Conservation (phyloP, 2,329 filamentous ascomycete species). For the Metarhizium sp. region DNA sequence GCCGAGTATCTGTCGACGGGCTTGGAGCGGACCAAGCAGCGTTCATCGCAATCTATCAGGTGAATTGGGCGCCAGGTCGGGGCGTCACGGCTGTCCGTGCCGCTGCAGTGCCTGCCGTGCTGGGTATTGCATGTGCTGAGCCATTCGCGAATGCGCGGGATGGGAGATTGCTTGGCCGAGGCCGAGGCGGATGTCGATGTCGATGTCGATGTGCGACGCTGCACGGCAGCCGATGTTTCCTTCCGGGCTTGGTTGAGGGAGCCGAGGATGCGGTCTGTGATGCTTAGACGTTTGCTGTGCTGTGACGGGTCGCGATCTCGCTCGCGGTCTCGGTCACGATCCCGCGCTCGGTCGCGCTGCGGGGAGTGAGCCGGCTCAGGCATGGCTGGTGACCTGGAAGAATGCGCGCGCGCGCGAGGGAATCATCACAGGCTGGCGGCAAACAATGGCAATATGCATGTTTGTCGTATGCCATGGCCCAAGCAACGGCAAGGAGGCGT, state of each 20-base stretch:
- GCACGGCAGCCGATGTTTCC: slow-evolving; percentile 16
- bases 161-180: slow-evolving; percentile 22
- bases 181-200: slow-evolving; percentile 18
- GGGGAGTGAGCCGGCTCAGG: slow-evolving; percentile 3
- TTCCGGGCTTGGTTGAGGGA: slow-evolving; percentile 24
- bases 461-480: too few species aligned
- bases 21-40: slow-evolving; percentile 27
- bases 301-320: slow-evolving; percentile 17
- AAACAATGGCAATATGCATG: not conserved
- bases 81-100: slow-evolving; percentile 13
- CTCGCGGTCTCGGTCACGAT: slow-evolving; percentile 11
- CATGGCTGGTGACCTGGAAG: slow-evolving; percentile 2
- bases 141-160: slow-evolving; percentile 31
- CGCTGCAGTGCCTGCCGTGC: slow-evolving; percentile 30
- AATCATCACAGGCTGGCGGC: not conserved
- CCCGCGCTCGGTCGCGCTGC: slow-evolving; percentile 5
- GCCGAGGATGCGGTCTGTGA: slow-evolving; percentile 28
- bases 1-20: slow-evolving; percentile 31
- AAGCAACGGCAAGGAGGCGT: too few species aligned
- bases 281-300: slow-evolving; percentile 28
- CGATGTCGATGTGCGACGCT: slow-evolving; percentile 20
- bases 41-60: slow-evolving; percentile 31
- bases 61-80: slow-evolving; percentile 29
- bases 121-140: slow-evolving; percentile 32
- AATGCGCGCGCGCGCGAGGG: not conserved